Percentiles rank a stretch among this genome's conserved stretches.
Conservation (phyloP, 2,329 filamentous ascomycete species). For the Coniella lustricola region DNA sequence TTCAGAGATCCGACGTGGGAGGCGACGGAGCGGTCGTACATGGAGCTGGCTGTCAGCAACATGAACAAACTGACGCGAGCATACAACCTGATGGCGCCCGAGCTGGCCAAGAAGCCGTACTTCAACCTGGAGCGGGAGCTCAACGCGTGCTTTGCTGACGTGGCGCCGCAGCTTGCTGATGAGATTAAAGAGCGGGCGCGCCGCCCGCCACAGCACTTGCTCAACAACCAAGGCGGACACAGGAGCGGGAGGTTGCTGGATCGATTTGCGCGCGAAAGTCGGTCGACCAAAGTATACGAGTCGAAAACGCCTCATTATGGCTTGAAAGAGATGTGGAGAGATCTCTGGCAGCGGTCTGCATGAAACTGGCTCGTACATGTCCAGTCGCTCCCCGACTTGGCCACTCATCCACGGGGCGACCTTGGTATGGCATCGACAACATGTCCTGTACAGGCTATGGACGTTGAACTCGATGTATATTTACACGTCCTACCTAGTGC, state of each 20-base stretch:
- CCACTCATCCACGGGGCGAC: too few relatives aligned
- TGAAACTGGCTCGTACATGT: neutral
- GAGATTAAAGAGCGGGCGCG: constrained; percentile 65
- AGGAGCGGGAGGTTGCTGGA: constrained; percentile 49
- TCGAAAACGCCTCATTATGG: constrained; percentile 72
- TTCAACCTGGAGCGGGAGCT: constrained; percentile 79
- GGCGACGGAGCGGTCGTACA: constrained; percentile 63
- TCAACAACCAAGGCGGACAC: constrained; percentile 35
- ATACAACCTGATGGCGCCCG: constrained; percentile 93
- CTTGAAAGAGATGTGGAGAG: constrained; percentile 81
- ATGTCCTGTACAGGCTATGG: too few relatives aligned
- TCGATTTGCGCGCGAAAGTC: constrained; percentile 44
- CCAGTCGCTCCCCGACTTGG: too few relatives aligned
- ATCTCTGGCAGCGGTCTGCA: constrained; percentile 50
- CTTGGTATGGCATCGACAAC: too few relatives aligned
- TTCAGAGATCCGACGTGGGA: constrained; percentile 80
- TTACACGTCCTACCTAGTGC: neutral
- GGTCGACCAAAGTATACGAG: constrained; percentile 61
- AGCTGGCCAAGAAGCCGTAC: constrained; percentile 89
- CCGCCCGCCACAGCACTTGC: constrained; percentile 33
- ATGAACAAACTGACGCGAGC: constrained; percentile 76
- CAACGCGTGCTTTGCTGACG: constrained; percentile 72
- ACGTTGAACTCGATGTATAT: neutral
- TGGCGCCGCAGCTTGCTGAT: constrained; percentile 67
- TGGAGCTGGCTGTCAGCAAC: constrained; percentile 65